Evolutionary conservation across 768 basidiomycete species (phyloP).

Genomic region (Exsudoporus frostii): DNA sequence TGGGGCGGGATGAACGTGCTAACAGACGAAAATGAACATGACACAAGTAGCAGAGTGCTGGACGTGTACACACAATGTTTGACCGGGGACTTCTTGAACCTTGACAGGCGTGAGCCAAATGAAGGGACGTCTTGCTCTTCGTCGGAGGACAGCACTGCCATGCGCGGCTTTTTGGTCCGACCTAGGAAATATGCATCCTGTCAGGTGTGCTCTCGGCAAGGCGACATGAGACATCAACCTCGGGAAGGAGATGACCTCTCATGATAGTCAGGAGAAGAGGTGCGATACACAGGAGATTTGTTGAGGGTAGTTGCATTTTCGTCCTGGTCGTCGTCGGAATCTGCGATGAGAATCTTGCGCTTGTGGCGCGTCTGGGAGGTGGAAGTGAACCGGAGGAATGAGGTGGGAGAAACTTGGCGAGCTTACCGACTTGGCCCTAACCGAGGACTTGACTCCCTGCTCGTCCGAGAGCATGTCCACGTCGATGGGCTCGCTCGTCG

Average conservation of each 20-base stretch:
- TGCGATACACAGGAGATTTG: slow-evolving; percentile 19
- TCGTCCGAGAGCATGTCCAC: slow-evolving; percentile 63
- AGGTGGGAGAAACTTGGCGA: neutral
- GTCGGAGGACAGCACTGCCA: slow-evolving; percentile 49
- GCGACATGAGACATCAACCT: slow-evolving; percentile 11
- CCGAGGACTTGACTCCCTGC: slow-evolving; percentile 40
- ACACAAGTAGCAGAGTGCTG: neutral
- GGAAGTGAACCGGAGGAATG: neutral
- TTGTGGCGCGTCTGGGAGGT: slow-evolving; percentile 44
- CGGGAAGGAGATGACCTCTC: slow-evolving; percentile 27
- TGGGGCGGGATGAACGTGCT: slow-evolving; percentile 41
- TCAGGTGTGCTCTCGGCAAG: slow-evolving; percentile 5
- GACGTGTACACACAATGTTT: slow-evolving; percentile 45
- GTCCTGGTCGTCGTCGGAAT: slow-evolving; percentile 65
- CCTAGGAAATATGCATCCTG: slow-evolving; percentile 28
- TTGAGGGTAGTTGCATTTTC: neutral
- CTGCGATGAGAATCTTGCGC: slow-evolving; percentile 65
- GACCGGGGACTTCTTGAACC: slow-evolving; percentile 61
- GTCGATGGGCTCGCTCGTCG: slow-evolving; percentile 75
- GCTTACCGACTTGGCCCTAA: slow-evolving; percentile 34
- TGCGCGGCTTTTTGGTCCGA: slow-evolving; percentile 58
- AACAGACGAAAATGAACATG: slow-evolving; percentile 6
- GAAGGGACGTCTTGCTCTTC: slow-evolving; percentile 43
- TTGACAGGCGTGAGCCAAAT: slow-evolving; percentile 58
- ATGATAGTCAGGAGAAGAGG: slow-evolving; percentile 28